phyloP scores from a whole-genome alignment of 176 grass and related monocot species.

The Tillandsia fasciculata region DNA sequence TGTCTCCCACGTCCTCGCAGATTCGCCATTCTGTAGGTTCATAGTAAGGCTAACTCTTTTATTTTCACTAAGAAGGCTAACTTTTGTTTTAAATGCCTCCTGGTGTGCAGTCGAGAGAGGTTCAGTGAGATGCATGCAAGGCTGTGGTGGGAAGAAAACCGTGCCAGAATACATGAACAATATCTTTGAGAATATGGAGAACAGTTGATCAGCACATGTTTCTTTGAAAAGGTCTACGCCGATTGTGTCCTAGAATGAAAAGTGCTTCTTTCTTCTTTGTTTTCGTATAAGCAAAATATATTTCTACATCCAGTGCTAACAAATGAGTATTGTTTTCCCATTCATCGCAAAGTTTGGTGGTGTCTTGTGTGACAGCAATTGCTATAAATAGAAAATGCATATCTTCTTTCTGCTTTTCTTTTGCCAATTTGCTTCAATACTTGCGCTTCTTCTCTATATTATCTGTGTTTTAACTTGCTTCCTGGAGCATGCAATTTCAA shows the following conservation, averaged over 20 bases:
- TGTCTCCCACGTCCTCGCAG: no score
- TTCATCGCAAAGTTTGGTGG: background rate
- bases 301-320: background rate
- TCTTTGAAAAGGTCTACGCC: background rate
- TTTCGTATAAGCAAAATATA: constrained; percentile 1
- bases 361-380: background rate
- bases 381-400: background rate
- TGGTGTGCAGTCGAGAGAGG: constrained; percentile 66
- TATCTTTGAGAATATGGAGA: constrained; percentile 54
- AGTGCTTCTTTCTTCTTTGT: background rate
- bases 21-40: no score
- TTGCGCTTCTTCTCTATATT: no score
- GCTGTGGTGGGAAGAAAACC: constrained; percentile 95
- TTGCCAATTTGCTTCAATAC: background rate
- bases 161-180: constrained; percentile 80
- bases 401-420: background rate
- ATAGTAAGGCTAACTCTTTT: no score
- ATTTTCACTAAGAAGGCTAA: background rate
- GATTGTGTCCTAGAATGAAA: background rate
- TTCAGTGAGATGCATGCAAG: constrained; percentile 93
- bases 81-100: constrained; percentile 4
- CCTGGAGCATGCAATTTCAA: no score
- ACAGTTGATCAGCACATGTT: background rate
- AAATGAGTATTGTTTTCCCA: background rate
- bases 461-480: no score